Base-by-base conservation (phyloP, 129 eudicot species). In the Lactuca sativa region DNA sequence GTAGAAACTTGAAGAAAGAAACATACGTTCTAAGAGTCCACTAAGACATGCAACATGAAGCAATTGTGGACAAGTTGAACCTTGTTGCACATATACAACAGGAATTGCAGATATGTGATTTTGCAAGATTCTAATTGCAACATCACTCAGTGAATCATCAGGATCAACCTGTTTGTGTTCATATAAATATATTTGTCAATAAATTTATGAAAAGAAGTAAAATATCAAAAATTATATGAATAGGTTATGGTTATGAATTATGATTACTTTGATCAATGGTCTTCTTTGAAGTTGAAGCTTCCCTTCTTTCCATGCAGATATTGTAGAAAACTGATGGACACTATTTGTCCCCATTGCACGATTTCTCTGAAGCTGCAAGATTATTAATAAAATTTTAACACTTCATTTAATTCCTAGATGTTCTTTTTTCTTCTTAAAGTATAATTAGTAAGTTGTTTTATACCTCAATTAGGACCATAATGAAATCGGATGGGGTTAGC, bases 401-500 rank as follows among this genome's bases (percentile, higher is more conserved):
- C 13, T 11, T 4, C 3, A 47, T 47, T 47, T 47, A 47, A 47
- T 47, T 43, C 13, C 49, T 5, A 40, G 47, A 40, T 40, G 47
- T 40, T 40, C 2, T 40, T 40, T 40, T 17, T 21, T 67, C 11
- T 16, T 10, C 47, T 57, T 14, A 48, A 57, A 47, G 6, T 49
- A 49, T 7, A 40, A 21, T 60, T 59, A 60, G 66, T 21, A 11
- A 18, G 11, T 51, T 62, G 64, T 41, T 15, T 48, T 18, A 54
- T 88, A 88, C 96, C 89, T 85, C 84, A 8, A 78, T 53, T 67
- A 88, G 60, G 64, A 88, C 71, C 77, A 78, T 78, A n/a, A 88
- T 83, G 71, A 88, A 88, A 79, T 88, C 96, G 15, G 91, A 88
- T 37, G 89, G 74, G 25, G 91, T 88, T 70, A 88, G 64, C 91